Percentiles rank a stretch among this genome's conserved stretches.
These are phyloP conservation scores for Penicillium sp. DNA, from an alignment of 2,329 filamentous ascomycete genomes.

Conservation along the genomic window DNA sequence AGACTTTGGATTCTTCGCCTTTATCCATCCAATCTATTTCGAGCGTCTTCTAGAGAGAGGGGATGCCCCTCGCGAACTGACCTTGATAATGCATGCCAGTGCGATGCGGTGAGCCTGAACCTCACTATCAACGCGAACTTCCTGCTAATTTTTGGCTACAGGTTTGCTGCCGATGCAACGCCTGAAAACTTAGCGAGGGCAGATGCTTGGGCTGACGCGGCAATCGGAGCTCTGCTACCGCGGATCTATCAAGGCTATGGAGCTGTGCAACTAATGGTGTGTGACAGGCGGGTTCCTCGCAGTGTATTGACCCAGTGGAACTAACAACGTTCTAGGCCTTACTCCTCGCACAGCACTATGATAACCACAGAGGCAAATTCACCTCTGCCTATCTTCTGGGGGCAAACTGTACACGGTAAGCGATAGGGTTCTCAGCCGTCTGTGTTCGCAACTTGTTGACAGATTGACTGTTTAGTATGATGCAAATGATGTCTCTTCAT, in stretches of 20 bases:
- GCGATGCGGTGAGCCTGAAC: neutral
- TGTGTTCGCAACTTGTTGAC: neutral
- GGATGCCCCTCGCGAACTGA: neutral
- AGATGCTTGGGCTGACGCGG: slow-evolving; percentile 7
- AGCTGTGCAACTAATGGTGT: slow-evolving; percentile 1
- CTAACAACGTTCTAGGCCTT: neutral
- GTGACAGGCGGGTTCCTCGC: neutral
- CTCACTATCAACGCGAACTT: neutral
- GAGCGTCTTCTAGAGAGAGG: neutral
- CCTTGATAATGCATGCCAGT: slow-evolving; percentile 1
- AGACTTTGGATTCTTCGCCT: neutral
- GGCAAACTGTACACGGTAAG: neutral
- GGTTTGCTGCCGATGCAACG: neutral
- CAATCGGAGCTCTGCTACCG: neutral
- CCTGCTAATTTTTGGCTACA: neutral
- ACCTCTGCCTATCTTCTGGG: slow-evolving; percentile 1
- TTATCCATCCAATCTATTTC: neutral
- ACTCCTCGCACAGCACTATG: slow-evolving; percentile 3
- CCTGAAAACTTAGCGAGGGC: neutral
- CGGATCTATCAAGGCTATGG: slow-evolving; percentile 1
- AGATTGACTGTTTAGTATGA: neutral
- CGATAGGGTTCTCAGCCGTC: too few relatives aligned
- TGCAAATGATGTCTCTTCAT: slow-evolving; percentile 8
- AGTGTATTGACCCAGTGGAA: neutral
- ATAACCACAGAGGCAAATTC: neutral